Conservation (phyloP, 768 basidiomycete species). For the Calvatia gigantea region DNA sequence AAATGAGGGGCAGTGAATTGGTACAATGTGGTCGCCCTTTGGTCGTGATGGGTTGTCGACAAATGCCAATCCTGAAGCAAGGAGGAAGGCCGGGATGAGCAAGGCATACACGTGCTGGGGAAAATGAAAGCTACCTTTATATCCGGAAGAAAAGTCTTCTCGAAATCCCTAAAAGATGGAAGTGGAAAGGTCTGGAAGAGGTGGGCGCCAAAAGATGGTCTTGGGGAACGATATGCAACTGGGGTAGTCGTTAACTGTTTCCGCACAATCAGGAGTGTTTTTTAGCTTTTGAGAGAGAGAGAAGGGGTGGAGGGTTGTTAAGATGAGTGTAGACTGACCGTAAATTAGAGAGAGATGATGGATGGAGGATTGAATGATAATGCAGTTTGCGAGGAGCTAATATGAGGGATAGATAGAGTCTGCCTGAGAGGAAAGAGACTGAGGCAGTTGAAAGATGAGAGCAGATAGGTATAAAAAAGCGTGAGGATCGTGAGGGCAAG, state of each 20-base stretch:
- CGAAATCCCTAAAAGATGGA: conserved; percentile 1
- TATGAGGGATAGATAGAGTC: conserved; percentile 26
- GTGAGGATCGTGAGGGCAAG: conserved; percentile 57
- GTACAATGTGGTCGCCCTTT: conserved; percentile 25
- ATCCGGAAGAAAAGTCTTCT: neutral
- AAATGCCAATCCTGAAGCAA: conserved; percentile 45
- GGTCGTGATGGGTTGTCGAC: conserved; percentile 29
- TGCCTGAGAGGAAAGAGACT: neutral
- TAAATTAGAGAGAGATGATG: conserved; percentile 39
- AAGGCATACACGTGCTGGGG: conserved; percentile 9
- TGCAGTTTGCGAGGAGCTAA: conserved; percentile 5
- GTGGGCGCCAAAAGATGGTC: conserved; percentile 9
- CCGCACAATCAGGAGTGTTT: conserved; percentile 45
- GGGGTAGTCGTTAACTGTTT: conserved; percentile 53
- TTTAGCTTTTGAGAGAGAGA: conserved; percentile 24
- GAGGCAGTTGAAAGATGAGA: neutral
- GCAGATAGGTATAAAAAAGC: conserved; percentile 32
- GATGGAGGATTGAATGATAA: neutral
- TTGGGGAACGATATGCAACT: conserved; percentile 19
- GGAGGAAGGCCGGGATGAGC: conserved; percentile 12
- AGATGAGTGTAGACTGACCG: conserved; percentile 29
- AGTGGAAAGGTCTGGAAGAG: conserved; percentile 4
- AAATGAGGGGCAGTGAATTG: conserved; percentile 28
- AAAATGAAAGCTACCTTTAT: conserved; percentile 11
- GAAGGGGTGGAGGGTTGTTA: conserved; percentile 12